phyloP scores from a whole-genome alignment of 1,139 yeast species.

The Arxiozyma slooffiae region DNA sequence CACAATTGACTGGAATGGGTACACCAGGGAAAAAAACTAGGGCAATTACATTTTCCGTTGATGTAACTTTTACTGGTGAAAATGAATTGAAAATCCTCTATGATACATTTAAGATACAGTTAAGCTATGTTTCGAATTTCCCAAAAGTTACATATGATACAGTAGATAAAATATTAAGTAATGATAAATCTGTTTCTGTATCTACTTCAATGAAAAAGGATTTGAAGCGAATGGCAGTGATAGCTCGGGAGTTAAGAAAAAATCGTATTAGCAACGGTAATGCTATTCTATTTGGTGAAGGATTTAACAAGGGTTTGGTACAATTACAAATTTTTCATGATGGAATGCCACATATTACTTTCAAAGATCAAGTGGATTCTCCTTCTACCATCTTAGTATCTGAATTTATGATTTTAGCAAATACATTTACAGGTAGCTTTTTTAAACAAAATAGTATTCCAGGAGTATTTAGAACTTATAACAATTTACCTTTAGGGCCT shows the following conservation, averaged over 20 bases:
- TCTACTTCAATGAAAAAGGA: slow-evolving; percentile 22
- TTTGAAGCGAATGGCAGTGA: slow-evolving; percentile 29
- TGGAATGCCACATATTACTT: slow-evolving; percentile 12
- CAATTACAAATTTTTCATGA: slow-evolving; percentile 12
- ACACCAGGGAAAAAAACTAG: slow-evolving; percentile 37
- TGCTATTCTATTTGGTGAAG: slow-evolving; percentile 34
- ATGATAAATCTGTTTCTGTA: neutral
- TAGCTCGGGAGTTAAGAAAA: slow-evolving; percentile 31
- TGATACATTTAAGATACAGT: slow-evolving; percentile 29
- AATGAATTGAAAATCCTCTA: slow-evolving; percentile 26
- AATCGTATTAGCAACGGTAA: slow-evolving; percentile 28
- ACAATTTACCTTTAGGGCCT: slow-evolving; percentile 29
- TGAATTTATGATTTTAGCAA: slow-evolving; percentile 75
- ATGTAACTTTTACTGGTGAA: slow-evolving; percentile 22
- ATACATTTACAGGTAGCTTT: slow-evolving; percentile 49
- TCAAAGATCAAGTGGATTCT: slow-evolving; percentile 23
- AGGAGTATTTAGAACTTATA: slow-evolving; percentile 48
- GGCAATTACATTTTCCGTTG: slow-evolving; percentile 40
- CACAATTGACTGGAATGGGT: slow-evolving; percentile 52
- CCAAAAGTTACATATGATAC: slow-evolving; percentile 42
- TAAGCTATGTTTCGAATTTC: slow-evolving; percentile 38
- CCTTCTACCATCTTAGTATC: slow-evolving; percentile 55
- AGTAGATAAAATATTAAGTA: slow-evolving; percentile 36
- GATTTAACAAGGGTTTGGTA: slow-evolving; percentile 21
- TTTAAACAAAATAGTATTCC: slow-evolving; percentile 43